phyloP scores from a whole-genome alignment of 2,329 filamentous ascomycete genomes.

The Fusarium sp. region DNA sequence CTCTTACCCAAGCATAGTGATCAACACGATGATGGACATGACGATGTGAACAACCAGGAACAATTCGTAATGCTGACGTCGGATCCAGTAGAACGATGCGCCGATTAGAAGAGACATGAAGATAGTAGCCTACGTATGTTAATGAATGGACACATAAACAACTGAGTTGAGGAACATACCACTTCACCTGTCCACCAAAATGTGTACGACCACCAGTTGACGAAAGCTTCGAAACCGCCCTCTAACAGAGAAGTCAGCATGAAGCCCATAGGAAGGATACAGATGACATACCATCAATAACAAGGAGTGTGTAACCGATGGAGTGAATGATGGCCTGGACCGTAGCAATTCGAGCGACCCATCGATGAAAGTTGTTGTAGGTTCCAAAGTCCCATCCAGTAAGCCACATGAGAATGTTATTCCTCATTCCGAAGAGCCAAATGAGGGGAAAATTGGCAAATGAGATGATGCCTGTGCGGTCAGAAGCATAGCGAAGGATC shows the following conservation, averaged over 20 bases:
- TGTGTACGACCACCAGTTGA: slow-evolving; percentile 54
- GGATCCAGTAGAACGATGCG: slow-evolving; percentile 64
- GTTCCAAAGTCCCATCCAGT: slow-evolving; percentile 77
- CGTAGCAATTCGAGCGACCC: slow-evolving; percentile 72
- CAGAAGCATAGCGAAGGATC: slow-evolving; percentile 67
- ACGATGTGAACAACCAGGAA: slow-evolving; percentile 64
- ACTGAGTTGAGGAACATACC: slow-evolving; percentile 44
- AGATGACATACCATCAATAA: slow-evolving; percentile 49
- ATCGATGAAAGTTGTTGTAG: slow-evolving; percentile 76
- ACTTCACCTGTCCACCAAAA: slow-evolving; percentile 65
- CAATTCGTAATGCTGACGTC: slow-evolving; percentile 64
- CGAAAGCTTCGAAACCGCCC: slow-evolving; percentile 53
- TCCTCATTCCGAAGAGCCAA: slow-evolving; percentile 76
- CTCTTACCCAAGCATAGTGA: slow-evolving; percentile 64
- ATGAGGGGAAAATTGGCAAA: slow-evolving; percentile 73
- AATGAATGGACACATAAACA: rapidly evolving
- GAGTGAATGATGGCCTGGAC: slow-evolving; percentile 73
- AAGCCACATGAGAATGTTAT: slow-evolving; percentile 74
- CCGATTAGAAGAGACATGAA: slow-evolving; percentile 59
- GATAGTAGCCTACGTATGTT: slow-evolving; percentile 51
- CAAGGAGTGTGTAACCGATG: slow-evolving; percentile 65
- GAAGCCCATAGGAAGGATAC: rapidly evolving
- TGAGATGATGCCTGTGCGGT: slow-evolving; percentile 73
- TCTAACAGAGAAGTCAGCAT: slow-evolving; percentile 41
- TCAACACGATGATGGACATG: slow-evolving; percentile 62